Conservation (phyloP, 495 filamentous ascomycete species). For the Penicillium mononematosum region DNA sequence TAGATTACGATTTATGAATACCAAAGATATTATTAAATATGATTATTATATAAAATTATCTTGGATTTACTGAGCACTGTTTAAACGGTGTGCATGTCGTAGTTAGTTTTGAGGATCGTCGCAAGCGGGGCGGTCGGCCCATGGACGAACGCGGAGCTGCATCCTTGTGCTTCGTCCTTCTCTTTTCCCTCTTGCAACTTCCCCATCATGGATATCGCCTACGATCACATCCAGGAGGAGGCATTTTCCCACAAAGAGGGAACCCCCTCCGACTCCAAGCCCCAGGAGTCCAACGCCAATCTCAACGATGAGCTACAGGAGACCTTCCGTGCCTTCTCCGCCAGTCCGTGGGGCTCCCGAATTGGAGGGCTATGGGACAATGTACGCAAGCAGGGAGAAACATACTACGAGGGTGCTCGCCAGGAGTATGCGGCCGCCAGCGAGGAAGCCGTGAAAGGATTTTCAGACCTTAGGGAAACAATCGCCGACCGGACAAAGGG, state of each 20-base stretch:
- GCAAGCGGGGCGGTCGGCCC: constrained; percentile 33
- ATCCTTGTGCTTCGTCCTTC: constrained; percentile 17
- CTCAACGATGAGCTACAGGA: constrained; percentile 90
- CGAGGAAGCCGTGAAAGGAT: constrained; percentile 79
- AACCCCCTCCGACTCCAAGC: constrained; percentile 20
- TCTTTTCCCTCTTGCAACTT: constrained; percentile 10
- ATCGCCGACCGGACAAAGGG: constrained; percentile 70
- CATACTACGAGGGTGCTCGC: constrained; percentile 77
- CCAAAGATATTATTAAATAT: background rate
- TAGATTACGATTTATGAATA: constrained; percentile 21
- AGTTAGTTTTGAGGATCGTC: constrained; percentile 6
- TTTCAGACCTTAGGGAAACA: constrained; percentile 66
- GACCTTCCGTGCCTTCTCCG: constrained; percentile 89
- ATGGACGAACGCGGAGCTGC: constrained; percentile 31
- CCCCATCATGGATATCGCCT: constrained; percentile 82
- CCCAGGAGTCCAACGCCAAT: constrained; percentile 50
- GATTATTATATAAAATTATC: background rate
- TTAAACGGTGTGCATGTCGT: background rate
- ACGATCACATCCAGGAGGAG: constrained; percentile 94
- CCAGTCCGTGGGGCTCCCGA: constrained; percentile 83
- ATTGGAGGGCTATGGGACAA: constrained; percentile 86
- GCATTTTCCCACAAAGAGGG: constrained; percentile 60
- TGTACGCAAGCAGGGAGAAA: constrained; percentile 88
- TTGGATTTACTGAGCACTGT: background rate
- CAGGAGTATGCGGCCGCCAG: constrained; percentile 78